These are phyloP conservation scores for Prosopis cineraria DNA, from an alignment of 306 rosid species.

Conservation along the genomic window DNA sequence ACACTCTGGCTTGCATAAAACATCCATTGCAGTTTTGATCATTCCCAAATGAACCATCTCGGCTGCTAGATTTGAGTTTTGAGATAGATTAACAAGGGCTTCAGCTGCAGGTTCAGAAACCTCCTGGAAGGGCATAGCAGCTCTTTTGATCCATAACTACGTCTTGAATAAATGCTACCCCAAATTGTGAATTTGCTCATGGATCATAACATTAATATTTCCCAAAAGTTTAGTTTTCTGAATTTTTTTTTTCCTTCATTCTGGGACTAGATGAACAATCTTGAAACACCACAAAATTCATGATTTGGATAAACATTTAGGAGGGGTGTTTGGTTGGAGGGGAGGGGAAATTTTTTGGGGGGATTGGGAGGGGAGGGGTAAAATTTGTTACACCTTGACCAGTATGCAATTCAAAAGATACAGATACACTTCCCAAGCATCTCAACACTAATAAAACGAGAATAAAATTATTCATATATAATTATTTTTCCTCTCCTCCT, in stretches of 20 bases:
- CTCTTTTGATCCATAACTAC: background rate
- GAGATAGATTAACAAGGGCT: slow-evolving; percentile 91
- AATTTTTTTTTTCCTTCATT: background rate
- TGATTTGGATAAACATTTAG: background rate
- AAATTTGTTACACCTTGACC: no score
- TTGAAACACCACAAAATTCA: background rate
- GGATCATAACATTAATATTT: background rate
- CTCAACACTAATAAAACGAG: no score
- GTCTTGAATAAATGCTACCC: background rate
- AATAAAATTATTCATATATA: no score
- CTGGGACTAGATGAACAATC: background rate
- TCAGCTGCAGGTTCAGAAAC: slow-evolving; percentile 82
- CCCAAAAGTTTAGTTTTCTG: background rate
- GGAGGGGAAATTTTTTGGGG: no score
- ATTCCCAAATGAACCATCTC: slow-evolving; percentile 70
- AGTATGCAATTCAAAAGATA: no score
- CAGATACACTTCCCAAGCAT: no score
- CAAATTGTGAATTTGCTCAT: background rate
- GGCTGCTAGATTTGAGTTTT: slow-evolving; percentile 57
- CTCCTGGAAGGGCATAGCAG: slow-evolving; percentile 57
- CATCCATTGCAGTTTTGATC: slow-evolving; percentile 65
- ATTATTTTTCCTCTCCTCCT: no score
- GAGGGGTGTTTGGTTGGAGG: no score
- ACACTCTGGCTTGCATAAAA: slow-evolving; percentile 66
- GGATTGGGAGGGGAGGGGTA: no score